phyloP scores from a whole-genome alignment of 2,329 filamentous ascomycete genomes.

The Hypoxylon sp. region DNA sequence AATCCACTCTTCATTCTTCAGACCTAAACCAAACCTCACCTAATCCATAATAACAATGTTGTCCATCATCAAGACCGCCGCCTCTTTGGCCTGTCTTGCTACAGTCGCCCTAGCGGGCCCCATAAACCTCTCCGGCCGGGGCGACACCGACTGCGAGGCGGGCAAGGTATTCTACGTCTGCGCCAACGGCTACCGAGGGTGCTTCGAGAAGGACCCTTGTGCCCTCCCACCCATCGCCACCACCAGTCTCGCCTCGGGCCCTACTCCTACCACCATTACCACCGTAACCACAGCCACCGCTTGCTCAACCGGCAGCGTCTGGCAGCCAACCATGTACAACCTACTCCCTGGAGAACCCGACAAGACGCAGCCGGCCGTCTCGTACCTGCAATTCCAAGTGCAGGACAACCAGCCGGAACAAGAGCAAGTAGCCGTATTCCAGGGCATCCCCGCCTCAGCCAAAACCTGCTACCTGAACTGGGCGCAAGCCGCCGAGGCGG shows the following conservation, averaged over 20 bases:
- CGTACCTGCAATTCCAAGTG: slow-evolving; percentile 33
- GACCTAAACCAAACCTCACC: not conserved
- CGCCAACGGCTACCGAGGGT: slow-evolving; percentile 38
- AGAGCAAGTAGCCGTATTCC: slow-evolving; percentile 54
- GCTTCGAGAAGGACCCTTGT: slow-evolving; percentile 34
- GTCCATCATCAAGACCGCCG: slow-evolving; percentile 32
- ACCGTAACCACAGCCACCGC: slow-evolving; percentile 3
- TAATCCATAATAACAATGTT: slow-evolving; percentile 35
- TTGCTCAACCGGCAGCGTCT: slow-evolving; percentile 33
- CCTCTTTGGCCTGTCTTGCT: slow-evolving; percentile 35
- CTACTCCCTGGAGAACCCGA: slow-evolving; percentile 37
- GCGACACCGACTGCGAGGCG: slow-evolving; percentile 22
- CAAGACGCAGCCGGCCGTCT: slow-evolving; percentile 24
- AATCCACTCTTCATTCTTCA: not conserved
- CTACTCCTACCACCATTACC: slow-evolving; percentile 1
- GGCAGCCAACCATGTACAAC: slow-evolving; percentile 47
- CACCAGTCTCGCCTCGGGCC: not conserved
- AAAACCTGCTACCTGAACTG: slow-evolving; percentile 51
- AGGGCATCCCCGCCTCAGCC: slow-evolving; percentile 49
- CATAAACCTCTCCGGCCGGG: slow-evolving; percentile 21
- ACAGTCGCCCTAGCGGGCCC: slow-evolving; percentile 25
- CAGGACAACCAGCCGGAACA: slow-evolving; percentile 39
- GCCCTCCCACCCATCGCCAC: slow-evolving; percentile 25
- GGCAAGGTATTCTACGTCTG: slow-evolving; percentile 32
- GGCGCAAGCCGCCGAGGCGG: slow-evolving; percentile 54